Evolutionary conservation across 2,329 filamentous ascomycete genomes (phyloP).

Genomic region (Trichoderma koningii): DNA sequence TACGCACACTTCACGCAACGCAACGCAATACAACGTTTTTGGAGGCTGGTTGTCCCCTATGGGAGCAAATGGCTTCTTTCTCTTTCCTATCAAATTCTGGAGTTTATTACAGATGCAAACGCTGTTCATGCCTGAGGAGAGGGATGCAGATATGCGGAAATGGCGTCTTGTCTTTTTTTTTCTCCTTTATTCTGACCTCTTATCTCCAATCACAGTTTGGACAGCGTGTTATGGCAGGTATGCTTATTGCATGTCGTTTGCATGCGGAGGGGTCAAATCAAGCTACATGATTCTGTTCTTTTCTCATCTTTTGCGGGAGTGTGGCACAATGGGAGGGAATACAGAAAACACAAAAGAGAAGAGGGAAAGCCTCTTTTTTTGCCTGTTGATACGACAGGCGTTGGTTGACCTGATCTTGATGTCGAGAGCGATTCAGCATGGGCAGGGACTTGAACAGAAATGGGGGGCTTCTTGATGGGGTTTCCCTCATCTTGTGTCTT

Average conservation of each 20-base stretch:
- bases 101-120: too few species aligned
- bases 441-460: background rate
- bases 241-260: constrained; percentile 13
- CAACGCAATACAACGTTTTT: constrained; percentile 20
- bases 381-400: constrained; percentile 22
- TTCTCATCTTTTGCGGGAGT: background rate
- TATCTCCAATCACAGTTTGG: constrained; percentile 7
- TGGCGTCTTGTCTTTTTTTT: background rate
- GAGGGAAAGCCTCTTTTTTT: background rate
- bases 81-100: background rate
- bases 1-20: constrained; percentile 19
- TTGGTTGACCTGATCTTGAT: background rate
- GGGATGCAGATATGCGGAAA: background rate
- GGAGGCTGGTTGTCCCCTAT: background rate
- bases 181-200: background rate
- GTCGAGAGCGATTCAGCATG: constrained; percentile 3
- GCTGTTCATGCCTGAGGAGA: constrained; percentile 9
- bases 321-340: background rate
- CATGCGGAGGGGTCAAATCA: background rate
- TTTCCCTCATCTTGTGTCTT: background rate
- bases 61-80: background rate
- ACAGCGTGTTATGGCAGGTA: constrained; percentile 13
- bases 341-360: background rate
- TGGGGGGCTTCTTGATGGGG: background rate
- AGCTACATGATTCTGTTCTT: background rate